These are phyloP conservation scores for Tremella fuciformis DNA, from an alignment of 768 basidiomycete species.

Conservation along the genomic window DNA sequence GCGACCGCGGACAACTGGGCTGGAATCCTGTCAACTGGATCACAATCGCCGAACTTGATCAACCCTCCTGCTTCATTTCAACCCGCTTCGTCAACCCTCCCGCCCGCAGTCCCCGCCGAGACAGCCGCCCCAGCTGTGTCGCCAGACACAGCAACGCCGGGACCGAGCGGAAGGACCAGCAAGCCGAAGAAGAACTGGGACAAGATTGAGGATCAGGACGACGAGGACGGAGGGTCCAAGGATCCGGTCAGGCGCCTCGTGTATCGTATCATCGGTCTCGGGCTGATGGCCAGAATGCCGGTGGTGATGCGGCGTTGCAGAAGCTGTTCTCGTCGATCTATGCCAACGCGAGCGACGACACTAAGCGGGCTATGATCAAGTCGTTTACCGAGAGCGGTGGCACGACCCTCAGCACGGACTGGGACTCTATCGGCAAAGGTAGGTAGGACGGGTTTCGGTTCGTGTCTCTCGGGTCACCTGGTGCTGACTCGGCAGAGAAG, in stretches of 20 bases:
- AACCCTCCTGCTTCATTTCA: neutral
- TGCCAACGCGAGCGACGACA: slow-evolving; percentile 84
- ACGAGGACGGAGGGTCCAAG: slow-evolving; percentile 61
- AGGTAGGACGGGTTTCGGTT: slow-evolving; percentile 23
- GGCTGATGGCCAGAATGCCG: slow-evolving; percentile 65
- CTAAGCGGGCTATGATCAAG: slow-evolving; percentile 95
- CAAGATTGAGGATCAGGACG: slow-evolving; percentile 65
- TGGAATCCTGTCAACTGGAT: neutral
- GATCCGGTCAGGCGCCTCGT: slow-evolving; percentile 28
- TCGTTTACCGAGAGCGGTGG: slow-evolving; percentile 93
- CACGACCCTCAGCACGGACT: slow-evolving; percentile 92
- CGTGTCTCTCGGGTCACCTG: neutral
- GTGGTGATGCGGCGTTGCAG: slow-evolving; percentile 83
- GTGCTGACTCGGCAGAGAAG: slow-evolving; percentile 21
- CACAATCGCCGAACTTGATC: neutral
- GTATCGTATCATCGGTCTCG: neutral
- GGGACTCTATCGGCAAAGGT: slow-evolving; percentile 76
- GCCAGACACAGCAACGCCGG: neutral
- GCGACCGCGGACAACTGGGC: slow-evolving; percentile 66
- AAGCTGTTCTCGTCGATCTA: slow-evolving; percentile 78
- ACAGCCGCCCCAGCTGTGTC: slow-evolving; percentile 1
- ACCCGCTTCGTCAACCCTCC: neutral
- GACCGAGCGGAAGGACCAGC: slow-evolving; percentile 2
- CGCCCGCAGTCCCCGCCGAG: neutral
- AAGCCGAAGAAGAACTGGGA: slow-evolving; percentile 81